These are phyloP conservation scores for Populus hybrid DNA, from an alignment of 441 rosid species.

Conservation along the genomic window DNA sequence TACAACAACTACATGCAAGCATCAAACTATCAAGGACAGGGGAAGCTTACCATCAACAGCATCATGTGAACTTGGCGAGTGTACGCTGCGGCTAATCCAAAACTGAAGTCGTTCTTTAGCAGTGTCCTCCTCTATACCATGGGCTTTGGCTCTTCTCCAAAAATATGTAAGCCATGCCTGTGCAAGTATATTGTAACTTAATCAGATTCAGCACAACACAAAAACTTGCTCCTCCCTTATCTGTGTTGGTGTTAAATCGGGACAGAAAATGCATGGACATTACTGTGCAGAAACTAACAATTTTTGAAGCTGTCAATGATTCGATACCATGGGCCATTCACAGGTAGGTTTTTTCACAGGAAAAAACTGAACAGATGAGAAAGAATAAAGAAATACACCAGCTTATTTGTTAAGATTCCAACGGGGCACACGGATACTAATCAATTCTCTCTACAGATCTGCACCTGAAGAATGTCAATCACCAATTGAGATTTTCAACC, in stretches of 20 bases:
- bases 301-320: background rate
- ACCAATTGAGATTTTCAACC: background rate
- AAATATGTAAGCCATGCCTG: conserved; percentile 95
- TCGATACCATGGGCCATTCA: background rate
- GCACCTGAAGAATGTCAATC: conserved; percentile 3
- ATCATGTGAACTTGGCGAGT: conserved; percentile 69
- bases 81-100: conserved; percentile 71
- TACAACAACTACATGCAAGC: background rate
- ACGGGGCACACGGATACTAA: background rate
- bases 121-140: conserved; percentile 76
- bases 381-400: background rate
- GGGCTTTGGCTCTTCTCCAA: conserved; percentile 85
- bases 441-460: background rate
- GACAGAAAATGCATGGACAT: too few relatives aligned
- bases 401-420: background rate
- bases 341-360: background rate
- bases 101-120: conserved; percentile 78
- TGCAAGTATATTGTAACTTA: background rate
- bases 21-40: background rate
- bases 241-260: background rate
- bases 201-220: conserved; percentile 2
- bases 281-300: background rate
- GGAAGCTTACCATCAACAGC: conserved; percentile 67
- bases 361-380: background rate
- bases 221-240: background rate